Conservation (phyloP, 1,284 basidiomycete genomes). For the Trichosporon sp. region DNA sequence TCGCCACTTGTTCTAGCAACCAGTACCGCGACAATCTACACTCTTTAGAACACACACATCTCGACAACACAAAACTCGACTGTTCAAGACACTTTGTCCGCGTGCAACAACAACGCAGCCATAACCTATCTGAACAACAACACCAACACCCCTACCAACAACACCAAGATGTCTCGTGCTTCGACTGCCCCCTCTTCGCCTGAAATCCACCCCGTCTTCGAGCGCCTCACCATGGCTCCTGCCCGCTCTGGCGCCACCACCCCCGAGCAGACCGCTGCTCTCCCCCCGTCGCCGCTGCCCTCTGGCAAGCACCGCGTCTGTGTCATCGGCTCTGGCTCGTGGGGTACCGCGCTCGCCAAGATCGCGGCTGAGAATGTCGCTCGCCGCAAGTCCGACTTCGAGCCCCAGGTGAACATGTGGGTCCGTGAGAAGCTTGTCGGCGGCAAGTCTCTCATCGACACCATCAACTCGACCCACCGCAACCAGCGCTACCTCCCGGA, state of each 20-base stretch:
- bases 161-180: slow-evolving; percentile 10
- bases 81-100: neutral
- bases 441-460: slow-evolving; percentile 55
- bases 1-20: slow-evolving; percentile 3
- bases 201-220: slow-evolving; percentile 26
- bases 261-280: slow-evolving; percentile 31
- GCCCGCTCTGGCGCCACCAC: slow-evolving; percentile 43
- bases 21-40: neutral
- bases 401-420: slow-evolving; percentile 55
- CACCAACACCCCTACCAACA: neutral
- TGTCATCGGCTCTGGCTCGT: slow-evolving; percentile 55
- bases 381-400: slow-evolving; percentile 49
- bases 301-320: slow-evolving; percentile 55
- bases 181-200: slow-evolving; percentile 34
- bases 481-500: slow-evolving; percentile 58
- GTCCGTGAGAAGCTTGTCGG: slow-evolving; percentile 51
- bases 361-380: slow-evolving; percentile 56
- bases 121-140: slow-evolving; percentile 15
- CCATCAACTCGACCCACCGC: slow-evolving; percentile 57
- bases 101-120: neutral
- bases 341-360: slow-evolving; percentile 58
- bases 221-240: slow-evolving; percentile 34
- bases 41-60: neutral
- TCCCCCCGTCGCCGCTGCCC: slow-evolving; percentile 42
- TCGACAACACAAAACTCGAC: neutral